Evolutionary conservation across 768 basidiomycete species (phyloP), one percentile per base, ranked within the genome.

Genomic region (Psilocybe cyanescens): DNA sequence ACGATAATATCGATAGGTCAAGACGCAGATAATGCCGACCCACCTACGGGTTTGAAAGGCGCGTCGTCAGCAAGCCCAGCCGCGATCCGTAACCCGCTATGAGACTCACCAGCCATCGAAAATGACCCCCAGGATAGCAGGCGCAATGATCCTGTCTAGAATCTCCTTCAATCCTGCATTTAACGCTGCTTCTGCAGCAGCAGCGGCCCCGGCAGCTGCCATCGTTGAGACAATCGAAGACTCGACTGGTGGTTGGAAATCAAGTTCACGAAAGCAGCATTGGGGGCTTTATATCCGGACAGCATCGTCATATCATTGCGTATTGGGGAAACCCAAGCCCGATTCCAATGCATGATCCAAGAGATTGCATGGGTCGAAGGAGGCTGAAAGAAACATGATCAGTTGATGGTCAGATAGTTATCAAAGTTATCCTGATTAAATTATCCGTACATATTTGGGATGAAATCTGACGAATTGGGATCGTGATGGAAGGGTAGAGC

Each of bases 101-200:
- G 17, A 57, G 8, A 48, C 57, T 3, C n/a, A 58, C 57, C 57
- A 58, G 33, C 33, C 57, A 58, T 58, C 48, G 19, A 47, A 58
- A 9, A 51, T 29, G 8, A 41, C 48, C 9, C 57, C 57, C 7
- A 51, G 11, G n/a, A 49, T 47, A 19, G 48, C 57, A 50, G 57
- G 61, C 44, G 57, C 28, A 14, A 51, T 31, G 29, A 51, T 51
- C n/a, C 31, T 51, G 24, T 51, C 50, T 28, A 51, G 31, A 8
- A 51, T n/a, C 11, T 51, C 50, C 50, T 51, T 51, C 50, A 51
- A 51, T 12, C 9, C 41, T 14, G 41, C 41, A 16, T 16, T 39
- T 1, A 39, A 16, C 11, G 41, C 41, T 33, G 50, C 50, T 51
- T 51, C 30, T 14, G 50, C 50, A 33, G 50, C 50, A 8, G 48